Evolutionary conservation across 805 yeast genomes (phyloP), one percentile per base, ranked within the genome.

Genomic region (Phaffomyces thermotolerans): DNA sequence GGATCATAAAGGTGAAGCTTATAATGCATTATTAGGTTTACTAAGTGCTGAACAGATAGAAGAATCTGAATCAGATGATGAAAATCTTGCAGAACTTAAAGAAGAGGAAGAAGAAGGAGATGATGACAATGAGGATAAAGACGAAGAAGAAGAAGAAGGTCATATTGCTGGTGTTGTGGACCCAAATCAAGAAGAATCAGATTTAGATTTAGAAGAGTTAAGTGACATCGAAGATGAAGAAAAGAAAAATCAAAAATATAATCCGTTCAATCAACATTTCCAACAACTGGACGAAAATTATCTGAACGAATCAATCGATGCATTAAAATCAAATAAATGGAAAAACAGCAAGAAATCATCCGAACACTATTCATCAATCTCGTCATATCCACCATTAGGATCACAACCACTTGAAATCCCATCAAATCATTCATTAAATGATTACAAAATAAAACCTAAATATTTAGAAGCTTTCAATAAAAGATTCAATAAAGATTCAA

Each of bases 261-360:
- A 91, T 63, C 86, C 95, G 0, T 89, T 85, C 53, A 85, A 84
- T 48, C 56, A 64, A 12, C 98, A 90, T 60, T 90, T 84, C 62
- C 82, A 80, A 39, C 64, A 68, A 18, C 67, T 75, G 10, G 37
- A 64, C 3, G 67, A 64, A 33, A 32, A 46, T 3, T 50, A 48
- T 18, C 61, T 73, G 5, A 73, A 72, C 2, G 60, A 62, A 10
- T 56, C 74, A 18, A 67, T 63, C 18, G 42, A 48, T 8, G 57
- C 59, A 0, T 59, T 72, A 22, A 47, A 55, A 1, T 51, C 43
- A 32, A 25, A 32, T 18, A 48, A 47, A 12, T 50, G 61, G 61
- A 52, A 27, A n/a, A 54, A 53, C 64, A 20, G 38, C 35, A 57
- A 60, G 40, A 33, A 40, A 14, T n/a, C 38, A 10, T 40, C 49